These are phyloP conservation scores for Sporothrix mexicana DNA, from an alignment of 2,329 filamentous ascomycete genomes.

Conservation along the genomic window DNA sequence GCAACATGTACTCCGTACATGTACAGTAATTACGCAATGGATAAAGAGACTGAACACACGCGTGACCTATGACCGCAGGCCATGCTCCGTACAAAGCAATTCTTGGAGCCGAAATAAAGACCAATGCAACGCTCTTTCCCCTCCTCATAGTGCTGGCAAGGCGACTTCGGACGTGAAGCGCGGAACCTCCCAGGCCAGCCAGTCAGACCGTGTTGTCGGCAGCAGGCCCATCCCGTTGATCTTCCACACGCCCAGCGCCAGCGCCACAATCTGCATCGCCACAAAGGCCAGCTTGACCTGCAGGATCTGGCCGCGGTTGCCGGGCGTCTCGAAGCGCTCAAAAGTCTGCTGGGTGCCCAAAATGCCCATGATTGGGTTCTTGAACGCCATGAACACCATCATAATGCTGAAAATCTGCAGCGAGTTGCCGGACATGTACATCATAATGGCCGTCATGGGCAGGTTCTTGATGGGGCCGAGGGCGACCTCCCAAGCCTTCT, in stretches of 20 bases:
- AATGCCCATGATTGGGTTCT: constrained; percentile 87
- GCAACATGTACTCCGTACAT: background rate
- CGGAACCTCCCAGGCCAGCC: constrained; percentile 92
- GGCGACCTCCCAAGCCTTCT: constrained; percentile 98
- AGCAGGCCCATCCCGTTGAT: constrained; percentile 94
- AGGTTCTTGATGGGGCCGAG: constrained; percentile 91
- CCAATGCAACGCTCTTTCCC: background rate
- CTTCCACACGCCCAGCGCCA: constrained; percentile 93
- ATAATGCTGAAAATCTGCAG: constrained; percentile 99
- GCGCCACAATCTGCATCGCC: constrained; percentile 79
- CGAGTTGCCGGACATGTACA: constrained; percentile 99
- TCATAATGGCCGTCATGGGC: constrained; percentile 98
- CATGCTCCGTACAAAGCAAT: background rate
- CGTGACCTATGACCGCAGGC: background rate
- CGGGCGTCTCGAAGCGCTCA: constrained; percentile 84
- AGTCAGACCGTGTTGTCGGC: constrained; percentile 94
- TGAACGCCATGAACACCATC: constrained; percentile 99
- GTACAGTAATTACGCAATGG: background rate
- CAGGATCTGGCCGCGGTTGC: constrained; percentile 73
- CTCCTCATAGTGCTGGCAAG: constrained; percentile 61
- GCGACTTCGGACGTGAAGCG: constrained; percentile 71
- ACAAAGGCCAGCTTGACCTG: constrained; percentile 89
- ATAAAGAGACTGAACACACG: background rate
- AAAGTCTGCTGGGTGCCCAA: constrained; percentile 86
- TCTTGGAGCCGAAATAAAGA: background rate